Percentiles rank a stretch among this genome's conserved stretches.
These are phyloP conservation scores for Ascochyta koolunga DNA, from an alignment of 2,329 filamentous ascomycete species.

Conservation along the genomic window DNA sequence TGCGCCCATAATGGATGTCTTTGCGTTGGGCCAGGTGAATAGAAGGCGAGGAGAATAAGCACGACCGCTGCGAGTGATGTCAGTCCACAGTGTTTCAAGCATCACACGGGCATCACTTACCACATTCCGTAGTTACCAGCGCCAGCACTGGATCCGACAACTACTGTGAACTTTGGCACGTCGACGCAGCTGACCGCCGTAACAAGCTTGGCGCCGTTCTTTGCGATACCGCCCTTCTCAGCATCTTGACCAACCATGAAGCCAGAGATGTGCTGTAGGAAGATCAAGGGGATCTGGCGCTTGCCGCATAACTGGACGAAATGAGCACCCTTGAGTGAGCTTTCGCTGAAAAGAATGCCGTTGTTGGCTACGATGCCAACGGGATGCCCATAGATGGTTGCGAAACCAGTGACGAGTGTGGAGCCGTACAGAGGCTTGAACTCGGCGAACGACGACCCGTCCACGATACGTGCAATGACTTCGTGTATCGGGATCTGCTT, in stretches of 20 bases:
- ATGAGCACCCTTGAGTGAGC: conserved; percentile 90
- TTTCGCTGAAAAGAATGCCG: conserved; percentile 89
- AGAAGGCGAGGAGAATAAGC: conserved; percentile 91
- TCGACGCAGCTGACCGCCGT: conserved; percentile 92
- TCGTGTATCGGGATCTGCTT: conserved; percentile 86
- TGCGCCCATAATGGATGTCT: conserved; percentile 92
- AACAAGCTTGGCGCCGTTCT: conserved; percentile 96
- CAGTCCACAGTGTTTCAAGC: background rate
- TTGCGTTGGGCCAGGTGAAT: conserved; percentile 98
- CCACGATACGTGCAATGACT: conserved; percentile 90
- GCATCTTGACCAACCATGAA: conserved; percentile 98
- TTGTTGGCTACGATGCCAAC: conserved; percentile 97
- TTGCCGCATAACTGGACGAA: conserved; percentile 96
- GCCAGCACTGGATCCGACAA: conserved; percentile 90
- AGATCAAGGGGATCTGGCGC: conserved; percentile 86
- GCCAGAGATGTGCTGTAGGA: conserved; percentile 94
- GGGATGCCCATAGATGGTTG: conserved; percentile 83
- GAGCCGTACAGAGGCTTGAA: conserved; percentile 93
- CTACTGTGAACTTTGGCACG: conserved; percentile 95
- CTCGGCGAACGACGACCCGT: conserved; percentile 87
- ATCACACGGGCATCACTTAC: conserved; percentile 49
- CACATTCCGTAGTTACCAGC: conserved; percentile 99
- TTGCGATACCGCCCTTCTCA: conserved; percentile 93
- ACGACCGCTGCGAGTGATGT: conserved; percentile 64
- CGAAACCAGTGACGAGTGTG: conserved; percentile 89